Evolutionary conservation across 768 basidiomycete genomes (phyloP), one percentile per base, ranked within the genome.

Genomic region (Hypsizygus marmoreus): DNA sequence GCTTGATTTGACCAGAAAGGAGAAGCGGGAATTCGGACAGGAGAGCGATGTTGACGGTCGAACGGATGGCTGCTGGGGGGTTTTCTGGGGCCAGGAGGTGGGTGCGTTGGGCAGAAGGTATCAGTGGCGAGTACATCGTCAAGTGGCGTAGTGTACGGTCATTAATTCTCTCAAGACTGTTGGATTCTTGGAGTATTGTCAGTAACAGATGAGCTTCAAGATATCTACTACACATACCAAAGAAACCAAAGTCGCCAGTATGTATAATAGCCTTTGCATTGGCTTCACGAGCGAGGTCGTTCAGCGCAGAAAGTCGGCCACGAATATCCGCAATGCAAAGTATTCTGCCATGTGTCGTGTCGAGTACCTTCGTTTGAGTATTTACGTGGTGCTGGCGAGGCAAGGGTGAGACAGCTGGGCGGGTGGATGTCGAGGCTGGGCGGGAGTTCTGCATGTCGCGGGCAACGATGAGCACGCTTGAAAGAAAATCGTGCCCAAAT

Each of bases 171-270:
- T 90, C 86, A 40, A 95, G 75, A 64, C 90, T 92, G 52, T 75
- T 74, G 22, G 81, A 73, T 66, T 94, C 91, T 92, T 67, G 8
- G 30, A 26, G 16, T 2, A 28, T 22, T 23, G 17, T 45, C 19
- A 45, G 40, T 16, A 20, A 40, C 14, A 41, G 36, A 14, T 43
- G 32, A n/a, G 19, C 6, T 0, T 45, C 3, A 41, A 40, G 20
- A 54, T 45, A 20, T n/a, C n/a, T n/a, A 39, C 30, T 17, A 40
- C 40, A 66, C 77, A 51, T 54, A 86, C 91, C 92, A 67, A 95
- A 97, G 72, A 99, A 97, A 48, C 97, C 97, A 82, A 98, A 98
- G 73, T 99, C 97, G 42, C 97, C 97, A 0, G 95, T 95, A 64
- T 98, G 95, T 48, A 99, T 90, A 64, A 97, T 86, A 13, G 94